Conservation (phyloP, 768 basidiomycete species). For the Chiua virens region DNA sequence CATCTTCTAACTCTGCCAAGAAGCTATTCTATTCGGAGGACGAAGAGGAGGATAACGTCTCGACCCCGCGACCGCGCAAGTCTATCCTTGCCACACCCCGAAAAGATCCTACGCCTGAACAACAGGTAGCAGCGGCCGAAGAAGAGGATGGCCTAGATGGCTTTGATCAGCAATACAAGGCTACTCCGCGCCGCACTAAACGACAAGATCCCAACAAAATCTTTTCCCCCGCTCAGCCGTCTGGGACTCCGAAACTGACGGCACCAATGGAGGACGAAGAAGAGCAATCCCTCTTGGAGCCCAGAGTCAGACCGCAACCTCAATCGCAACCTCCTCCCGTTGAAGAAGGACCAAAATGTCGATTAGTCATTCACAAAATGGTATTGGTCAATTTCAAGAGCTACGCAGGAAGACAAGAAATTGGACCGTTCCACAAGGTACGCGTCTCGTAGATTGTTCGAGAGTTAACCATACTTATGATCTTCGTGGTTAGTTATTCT, state of each 20-base stretch:
- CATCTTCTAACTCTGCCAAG: too few relatives aligned
- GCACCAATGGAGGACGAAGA: constrained; percentile 25
- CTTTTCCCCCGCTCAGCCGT: constrained; percentile 13
- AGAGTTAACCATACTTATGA: neutral
- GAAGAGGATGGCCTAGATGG: too few relatives aligned
- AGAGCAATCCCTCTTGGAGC: constrained; percentile 28
- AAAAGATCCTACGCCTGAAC: neutral
- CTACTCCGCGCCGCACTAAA: constrained; percentile 16
- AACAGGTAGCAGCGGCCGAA: neutral
- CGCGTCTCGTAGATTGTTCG: neutral
- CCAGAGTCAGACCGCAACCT: constrained; percentile 20
- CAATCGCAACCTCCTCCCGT: too few relatives aligned
- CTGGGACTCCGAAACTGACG: constrained; percentile 15
- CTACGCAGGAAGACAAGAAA: too few relatives aligned
- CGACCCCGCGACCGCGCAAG: constrained; percentile 19
- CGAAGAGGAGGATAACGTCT: neutral
- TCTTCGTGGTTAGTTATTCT: constrained; percentile 71
- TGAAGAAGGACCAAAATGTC: too few relatives aligned
- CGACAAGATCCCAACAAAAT: constrained; percentile 13
- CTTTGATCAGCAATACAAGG: constrained; percentile 23
- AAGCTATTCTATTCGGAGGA: too few relatives aligned
- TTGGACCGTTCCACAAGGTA: constrained; percentile 98
- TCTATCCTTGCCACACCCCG: constrained; percentile 4
- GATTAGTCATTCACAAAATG: too few relatives aligned
- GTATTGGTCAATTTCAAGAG: too few relatives aligned